A percentile compares a stretch with the other conserved stretches of the same genome.
phyloP scores from a whole-genome alignment of 371 early-diverging fungal genomes.

The Mucor irregularis region DNA sequence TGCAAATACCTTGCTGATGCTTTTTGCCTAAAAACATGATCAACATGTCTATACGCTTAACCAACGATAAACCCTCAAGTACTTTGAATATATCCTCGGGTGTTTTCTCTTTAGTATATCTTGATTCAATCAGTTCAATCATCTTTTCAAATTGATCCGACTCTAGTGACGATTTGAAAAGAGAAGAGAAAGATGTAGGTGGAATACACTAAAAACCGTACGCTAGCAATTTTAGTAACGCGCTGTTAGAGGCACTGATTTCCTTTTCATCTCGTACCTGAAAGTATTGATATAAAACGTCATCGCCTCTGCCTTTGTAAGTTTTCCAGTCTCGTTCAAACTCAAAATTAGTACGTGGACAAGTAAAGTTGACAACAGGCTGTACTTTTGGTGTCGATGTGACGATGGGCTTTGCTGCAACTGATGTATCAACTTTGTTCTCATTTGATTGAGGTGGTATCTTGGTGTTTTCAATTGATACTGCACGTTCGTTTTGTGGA shows the following conservation, averaged over 20 bases:
- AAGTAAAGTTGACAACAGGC: slow-evolving; percentile 22
- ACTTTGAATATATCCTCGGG: slow-evolving; percentile 40
- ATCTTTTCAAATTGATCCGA: slow-evolving; percentile 67
- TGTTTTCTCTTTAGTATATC: slow-evolving; percentile 39
- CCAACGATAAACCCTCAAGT: slow-evolving; percentile 49
- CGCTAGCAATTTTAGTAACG: too few relatives aligned
- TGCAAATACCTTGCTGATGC: slow-evolving; percentile 55
- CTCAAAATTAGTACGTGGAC: slow-evolving; percentile 65
- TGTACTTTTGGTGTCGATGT: background rate
- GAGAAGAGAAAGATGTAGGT: slow-evolving; percentile 44
- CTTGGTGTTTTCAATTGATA: background rate
- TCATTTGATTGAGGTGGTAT: too few relatives aligned
- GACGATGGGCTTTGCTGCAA: background rate
- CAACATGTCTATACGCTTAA: slow-evolving; percentile 68
- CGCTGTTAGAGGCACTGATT: too few relatives aligned
- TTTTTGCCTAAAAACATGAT: slow-evolving; percentile 63
- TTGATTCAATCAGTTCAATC: slow-evolving; percentile 50
- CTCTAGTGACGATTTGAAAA: slow-evolving; percentile 79
- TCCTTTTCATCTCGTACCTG: slow-evolving; percentile 53
- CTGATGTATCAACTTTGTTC: background rate
- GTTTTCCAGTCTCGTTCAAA: slow-evolving; percentile 82
- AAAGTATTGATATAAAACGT: slow-evolving; percentile 63
- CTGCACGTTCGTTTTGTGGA: background rate
- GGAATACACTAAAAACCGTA: slow-evolving; percentile 51
- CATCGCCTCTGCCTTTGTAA: slow-evolving; percentile 48